phyloP scores from a whole-genome alignment of 108 stramenopile genomes.

The Schizochytrium sp. region DNA sequence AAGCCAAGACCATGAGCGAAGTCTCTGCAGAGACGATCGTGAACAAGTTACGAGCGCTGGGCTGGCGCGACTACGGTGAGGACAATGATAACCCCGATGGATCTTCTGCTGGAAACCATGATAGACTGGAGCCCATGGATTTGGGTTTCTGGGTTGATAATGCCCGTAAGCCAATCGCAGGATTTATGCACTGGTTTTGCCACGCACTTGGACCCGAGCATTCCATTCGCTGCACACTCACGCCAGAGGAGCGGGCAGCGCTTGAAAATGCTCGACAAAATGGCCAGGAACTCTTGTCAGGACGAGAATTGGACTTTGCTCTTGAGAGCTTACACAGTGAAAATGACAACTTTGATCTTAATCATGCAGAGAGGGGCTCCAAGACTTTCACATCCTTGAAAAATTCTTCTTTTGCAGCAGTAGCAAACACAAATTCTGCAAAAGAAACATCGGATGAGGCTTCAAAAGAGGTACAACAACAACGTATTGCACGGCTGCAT shows the following conservation, averaged over 20 bases:
- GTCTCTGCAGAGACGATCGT: not conserved
- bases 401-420: too few relatives aligned
- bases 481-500: not conserved
- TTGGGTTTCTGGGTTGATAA: not conserved
- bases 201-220: constrained; percentile 29
- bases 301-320: constrained; percentile 7
- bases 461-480: too few relatives aligned
- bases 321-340: not conserved
- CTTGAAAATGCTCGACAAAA: not conserved
- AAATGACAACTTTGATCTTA: not conserved
- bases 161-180: not conserved
- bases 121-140: not conserved
- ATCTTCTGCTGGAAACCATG: not conserved
- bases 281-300: not conserved
- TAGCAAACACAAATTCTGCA: too few relatives aligned
- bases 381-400: not conserved
- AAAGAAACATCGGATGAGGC: too few relatives aligned
- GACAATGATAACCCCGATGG: not conserved
- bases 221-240: not conserved
- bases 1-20: not conserved
- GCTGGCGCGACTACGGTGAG: not conserved
- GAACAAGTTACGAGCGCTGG: constrained; percentile 18
- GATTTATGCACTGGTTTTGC: constrained; percentile 35
- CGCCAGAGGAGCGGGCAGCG: not conserved
- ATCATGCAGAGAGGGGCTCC: not conserved